Percentiles rank a stretch among this genome's conserved stretches.
phyloP scores from a whole-genome alignment of 176 grass and related monocot genomes.

The Sorghum bicolor region Sorghum_bicolor_NCBIv3 NC_012879.2:54268001-54268500 shows the following conservation, averaged over 20 bases:
- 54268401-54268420: conserved; percentile 75
- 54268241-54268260: conserved; percentile 70
- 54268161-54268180: conserved; percentile 59
- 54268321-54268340: conserved; percentile 13
- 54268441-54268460: conserved; percentile 63
- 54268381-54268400: not conserved
- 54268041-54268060: conserved; percentile 33
- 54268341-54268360: not conserved
- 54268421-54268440: conserved; percentile 67
- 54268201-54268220: not conserved
- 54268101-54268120: conserved; percentile 43
- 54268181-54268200: conserved; percentile 15
- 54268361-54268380: not conserved
- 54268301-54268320: conserved; percentile 90
- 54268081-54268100: conserved; percentile 35
- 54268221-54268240: conserved; percentile 11
- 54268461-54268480: conserved; percentile 91
- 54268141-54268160: conserved; percentile 78
- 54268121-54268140: conserved; percentile 61
- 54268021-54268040: conserved; percentile 37
- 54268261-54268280: conserved; percentile 61
- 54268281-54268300: conserved; percentile 94
- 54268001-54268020: conserved; percentile 59
- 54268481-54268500: conserved; percentile 1
- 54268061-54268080: conserved; percentile 36